Evolutionary conservation across 345 rosid species (phyloP).

Genomic region (Diplotaxis tenuifolia): DNA sequence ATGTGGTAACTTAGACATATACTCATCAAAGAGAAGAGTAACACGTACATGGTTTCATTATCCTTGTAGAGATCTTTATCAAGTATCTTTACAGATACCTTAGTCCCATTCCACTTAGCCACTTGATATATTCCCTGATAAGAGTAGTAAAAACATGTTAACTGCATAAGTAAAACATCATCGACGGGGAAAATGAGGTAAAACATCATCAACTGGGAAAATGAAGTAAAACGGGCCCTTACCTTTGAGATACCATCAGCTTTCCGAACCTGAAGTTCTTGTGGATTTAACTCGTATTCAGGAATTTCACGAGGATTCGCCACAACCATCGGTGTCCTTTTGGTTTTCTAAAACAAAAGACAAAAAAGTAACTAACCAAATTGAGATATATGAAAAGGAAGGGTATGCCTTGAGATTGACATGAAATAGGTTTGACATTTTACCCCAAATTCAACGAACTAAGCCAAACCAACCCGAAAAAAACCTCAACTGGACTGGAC

Average conservation of each 20-base stretch:
- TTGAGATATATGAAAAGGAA: not conserved
- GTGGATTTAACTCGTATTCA: conserved; percentile 91
- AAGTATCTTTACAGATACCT: conserved; percentile 90
- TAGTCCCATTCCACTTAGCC: conserved; percentile 99
- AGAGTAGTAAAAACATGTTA: not conserved
- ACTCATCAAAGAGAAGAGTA: conserved; percentile 7
- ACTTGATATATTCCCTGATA: conserved; percentile 91
- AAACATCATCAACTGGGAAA: not conserved
- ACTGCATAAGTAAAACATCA: not conserved
- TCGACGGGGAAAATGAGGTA: conserved; percentile 2
- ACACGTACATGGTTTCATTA: conserved; percentile 64
- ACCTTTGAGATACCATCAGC: conserved; percentile 85
- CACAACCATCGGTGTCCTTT: conserved; percentile 89
- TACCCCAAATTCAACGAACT: no score
- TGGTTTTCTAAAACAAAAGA: conserved; percentile 59
- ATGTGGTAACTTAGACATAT: conserved; percentile 3
- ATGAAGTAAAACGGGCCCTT: conserved; percentile 34
- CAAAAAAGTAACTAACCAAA: conserved; percentile 12
- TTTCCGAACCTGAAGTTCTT: conserved; percentile 88
- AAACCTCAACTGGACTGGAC: no score
- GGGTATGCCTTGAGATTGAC: no score
- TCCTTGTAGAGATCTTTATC: conserved; percentile 71
- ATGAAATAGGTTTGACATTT: no score
- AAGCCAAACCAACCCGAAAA: no score
- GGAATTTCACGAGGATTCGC: conserved; percentile 90